Percentiles rank a stretch among this genome's conserved stretches.
Evolutionary conservation across 495 filamentous ascomycete genomes (phyloP).

Genomic region (Hypoxylon cercidicola): DNA sequence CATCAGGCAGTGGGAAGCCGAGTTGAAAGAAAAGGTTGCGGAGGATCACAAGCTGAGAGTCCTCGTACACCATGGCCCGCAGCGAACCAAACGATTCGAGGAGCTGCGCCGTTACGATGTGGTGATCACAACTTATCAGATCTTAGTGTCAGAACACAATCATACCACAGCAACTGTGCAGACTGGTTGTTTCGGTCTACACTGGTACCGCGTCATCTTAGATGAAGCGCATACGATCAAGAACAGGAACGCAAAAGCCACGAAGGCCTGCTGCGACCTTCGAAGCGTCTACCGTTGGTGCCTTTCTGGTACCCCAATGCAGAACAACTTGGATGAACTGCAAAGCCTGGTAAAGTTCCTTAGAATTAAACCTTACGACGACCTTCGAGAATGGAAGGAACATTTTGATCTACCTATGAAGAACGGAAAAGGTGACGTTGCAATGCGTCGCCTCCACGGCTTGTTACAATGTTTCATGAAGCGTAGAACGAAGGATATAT

Average conservation of each 20-base stretch:
- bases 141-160: slow-evolving; percentile 87
- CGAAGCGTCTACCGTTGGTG: slow-evolving; percentile 92
- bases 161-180: slow-evolving; percentile 69
- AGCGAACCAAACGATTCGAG: slow-evolving; percentile 78
- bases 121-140: slow-evolving; percentile 97
- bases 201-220: slow-evolving; percentile 95
- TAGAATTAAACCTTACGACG: slow-evolving; percentile 88
- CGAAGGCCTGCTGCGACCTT: slow-evolving; percentile 85
- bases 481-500: slow-evolving; percentile 91
- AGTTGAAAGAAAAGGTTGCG: slow-evolving; percentile 82
- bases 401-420: slow-evolving; percentile 88
- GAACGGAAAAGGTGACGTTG: slow-evolving; percentile 83
- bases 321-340: slow-evolving; percentile 97
- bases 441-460: slow-evolving; percentile 85
- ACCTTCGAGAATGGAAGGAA: slow-evolving; percentile 84
- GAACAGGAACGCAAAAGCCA: slow-evolving; percentile 94
- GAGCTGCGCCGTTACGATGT: slow-evolving; percentile 88
- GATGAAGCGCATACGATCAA: slow-evolving; percentile 99
- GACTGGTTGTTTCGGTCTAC: slow-evolving; percentile 85
- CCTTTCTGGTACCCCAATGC: slow-evolving; percentile 93
- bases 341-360: slow-evolving; percentile 93
- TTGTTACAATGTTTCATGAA: slow-evolving; percentile 96
- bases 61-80: slow-evolving; percentile 87
- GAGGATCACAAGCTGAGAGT: slow-evolving; percentile 76
- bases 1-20: slow-evolving; percentile 96